These are phyloP conservation scores for Ochromonas danica DNA, from an alignment of 108 stramenopile genomes.

Conservation along the genomic window DNA sequence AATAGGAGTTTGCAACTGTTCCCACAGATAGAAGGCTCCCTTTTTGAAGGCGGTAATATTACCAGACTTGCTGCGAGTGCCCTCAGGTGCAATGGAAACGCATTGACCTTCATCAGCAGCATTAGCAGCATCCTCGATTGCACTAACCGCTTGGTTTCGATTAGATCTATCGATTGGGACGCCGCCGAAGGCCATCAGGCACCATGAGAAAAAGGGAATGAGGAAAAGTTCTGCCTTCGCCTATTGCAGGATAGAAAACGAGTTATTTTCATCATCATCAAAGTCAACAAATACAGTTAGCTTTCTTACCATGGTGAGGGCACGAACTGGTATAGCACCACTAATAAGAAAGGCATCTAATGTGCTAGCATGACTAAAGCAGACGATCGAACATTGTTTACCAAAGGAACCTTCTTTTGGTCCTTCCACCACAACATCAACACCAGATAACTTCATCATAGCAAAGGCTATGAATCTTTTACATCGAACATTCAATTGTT, in stretches of 20 bases:
- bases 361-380: constrained; percentile 29
- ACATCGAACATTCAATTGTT: not conserved
- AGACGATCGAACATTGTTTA: constrained; percentile 4
- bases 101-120: constrained; percentile 3
- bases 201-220: constrained; percentile 31
- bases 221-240: constrained; percentile 20
- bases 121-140: not conserved
- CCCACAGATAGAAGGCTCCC: constrained; percentile 53
- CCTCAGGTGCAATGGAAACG: constrained; percentile 17
- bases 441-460: constrained; percentile 7
- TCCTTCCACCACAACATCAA: constrained; percentile 1
- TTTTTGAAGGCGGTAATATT: constrained; percentile 29
- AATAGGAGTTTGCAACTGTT: constrained; percentile 53
- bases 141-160: constrained; percentile 22
- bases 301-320: not conserved
- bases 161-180: not conserved
- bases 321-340: not conserved
- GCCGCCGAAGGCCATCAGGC: constrained; percentile 23
- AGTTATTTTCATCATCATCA: not conserved
- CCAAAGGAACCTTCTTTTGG: not conserved
- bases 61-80: constrained; percentile 6
- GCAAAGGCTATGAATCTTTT: not conserved
- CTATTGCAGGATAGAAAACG: not conserved
- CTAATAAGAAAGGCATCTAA: constrained; percentile 31
- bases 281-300: not conserved